Evolutionary conservation across 192 early-diverging fungal genomes (phyloP).

Genomic region (Linnemannia schmuckeri): DNA sequence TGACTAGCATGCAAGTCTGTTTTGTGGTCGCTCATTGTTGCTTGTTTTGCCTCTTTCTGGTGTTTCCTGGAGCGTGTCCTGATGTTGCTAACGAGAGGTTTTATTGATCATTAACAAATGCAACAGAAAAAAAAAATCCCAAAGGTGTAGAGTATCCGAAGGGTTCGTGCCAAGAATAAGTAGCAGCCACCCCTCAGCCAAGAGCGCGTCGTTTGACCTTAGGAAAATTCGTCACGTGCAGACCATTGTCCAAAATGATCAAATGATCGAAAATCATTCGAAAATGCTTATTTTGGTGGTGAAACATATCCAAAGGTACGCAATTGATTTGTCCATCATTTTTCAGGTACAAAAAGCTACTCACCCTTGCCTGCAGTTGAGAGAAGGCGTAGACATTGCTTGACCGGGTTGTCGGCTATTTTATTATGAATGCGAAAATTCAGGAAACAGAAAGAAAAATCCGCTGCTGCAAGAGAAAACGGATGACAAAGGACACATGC

Average conservation of each 20-base stretch:
- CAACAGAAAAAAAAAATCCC: background rate
- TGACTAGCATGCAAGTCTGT: background rate
- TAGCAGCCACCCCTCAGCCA: too few relatives aligned
- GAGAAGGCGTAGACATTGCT: background rate
- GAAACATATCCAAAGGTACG: background rate
- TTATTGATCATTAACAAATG: background rate
- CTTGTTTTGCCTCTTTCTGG: too few relatives aligned
- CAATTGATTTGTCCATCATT: background rate
- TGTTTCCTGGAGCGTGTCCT: too few relatives aligned
- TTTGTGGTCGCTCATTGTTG: too few relatives aligned
- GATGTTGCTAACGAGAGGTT: too few relatives aligned
- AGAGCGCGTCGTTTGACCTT: background rate
- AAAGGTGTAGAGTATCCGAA: background rate
- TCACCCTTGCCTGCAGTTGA: too few relatives aligned
- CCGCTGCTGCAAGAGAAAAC: background rate
- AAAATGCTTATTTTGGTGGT: background rate
- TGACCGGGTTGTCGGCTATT: background rate
- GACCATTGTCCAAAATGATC: background rate
- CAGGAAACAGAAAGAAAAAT: background rate
- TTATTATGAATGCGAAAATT: background rate
- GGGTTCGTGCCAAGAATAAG: background rate
- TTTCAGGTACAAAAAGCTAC: background rate
- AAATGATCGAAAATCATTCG: background rate
- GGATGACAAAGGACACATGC: background rate
- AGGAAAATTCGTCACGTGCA: background rate